Percentiles rank a stretch among this genome's conserved stretches.
Evolutionary conservation across 768 basidiomycete species (phyloP).

Genomic region (Lentinula aciculospora): DNA sequence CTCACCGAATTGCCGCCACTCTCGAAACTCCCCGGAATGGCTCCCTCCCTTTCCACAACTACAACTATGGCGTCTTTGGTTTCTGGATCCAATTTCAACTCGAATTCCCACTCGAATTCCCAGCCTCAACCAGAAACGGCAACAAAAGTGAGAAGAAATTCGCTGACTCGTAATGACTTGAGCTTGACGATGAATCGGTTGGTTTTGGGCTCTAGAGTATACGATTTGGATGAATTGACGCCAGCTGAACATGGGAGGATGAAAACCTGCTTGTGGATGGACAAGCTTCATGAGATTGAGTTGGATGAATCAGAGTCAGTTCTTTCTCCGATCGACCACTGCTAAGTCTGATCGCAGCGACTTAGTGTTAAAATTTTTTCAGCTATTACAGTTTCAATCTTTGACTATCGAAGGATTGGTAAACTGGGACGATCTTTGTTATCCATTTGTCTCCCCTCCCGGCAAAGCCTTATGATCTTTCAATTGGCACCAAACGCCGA

Average conservation of each 20-base stretch:
- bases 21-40: slow-evolving; percentile 45
- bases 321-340: slow-evolving; percentile 3
- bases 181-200: slow-evolving; percentile 63
- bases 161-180: slow-evolving; percentile 47
- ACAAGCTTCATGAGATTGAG: slow-evolving; percentile 47
- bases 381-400: slow-evolving; percentile 50
- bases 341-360: not conserved
- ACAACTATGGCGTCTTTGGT: slow-evolving; percentile 38
- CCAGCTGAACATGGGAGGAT: slow-evolving; percentile 58
- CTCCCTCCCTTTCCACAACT: slow-evolving; percentile 46
- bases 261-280: slow-evolving; percentile 72
- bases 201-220: slow-evolving; percentile 44
- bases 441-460: slow-evolving; percentile 48
- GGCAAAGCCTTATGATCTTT: slow-evolving; percentile 40
- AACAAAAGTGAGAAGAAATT: slow-evolving; percentile 34
- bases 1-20: slow-evolving; percentile 38
- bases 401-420: slow-evolving; percentile 59
- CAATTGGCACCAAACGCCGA: slow-evolving; percentile 38
- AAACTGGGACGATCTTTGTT: slow-evolving; percentile 48
- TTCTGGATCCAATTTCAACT: slow-evolving; percentile 12
- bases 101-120: not conserved
- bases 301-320: slow-evolving; percentile 47
- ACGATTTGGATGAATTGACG: slow-evolving; percentile 35
- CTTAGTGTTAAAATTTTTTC: slow-evolving; percentile 36
- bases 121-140: slow-evolving; percentile 13